These are phyloP conservation scores for Chalciporus sp. DNA, from an alignment of 1,284 basidiomycete species.

Conservation along the genomic window DNA sequence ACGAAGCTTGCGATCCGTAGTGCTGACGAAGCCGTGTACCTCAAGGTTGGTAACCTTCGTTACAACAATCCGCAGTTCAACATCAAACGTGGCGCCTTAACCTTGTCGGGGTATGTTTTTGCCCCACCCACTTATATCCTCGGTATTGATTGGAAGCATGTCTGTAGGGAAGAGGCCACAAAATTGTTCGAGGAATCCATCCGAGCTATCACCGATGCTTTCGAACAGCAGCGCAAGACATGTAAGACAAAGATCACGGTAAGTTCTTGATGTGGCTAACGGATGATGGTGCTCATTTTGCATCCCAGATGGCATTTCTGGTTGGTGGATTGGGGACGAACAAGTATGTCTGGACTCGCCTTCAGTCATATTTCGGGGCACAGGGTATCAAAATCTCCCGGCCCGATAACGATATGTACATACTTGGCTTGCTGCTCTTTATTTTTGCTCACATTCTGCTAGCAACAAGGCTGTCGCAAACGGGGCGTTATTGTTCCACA, in stretches of 20 bases:
- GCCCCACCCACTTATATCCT: conserved; percentile 15
- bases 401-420: conserved; percentile 2
- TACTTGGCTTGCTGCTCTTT: neutral
- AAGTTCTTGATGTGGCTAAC: neutral
- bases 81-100: conserved; percentile 40
- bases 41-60: conserved; percentile 40
- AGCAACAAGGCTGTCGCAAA: conserved; percentile 8
- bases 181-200: conserved; percentile 43
- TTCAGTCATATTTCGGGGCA: neutral
- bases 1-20: conserved; percentile 41
- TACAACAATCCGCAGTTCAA: conserved; percentile 36
- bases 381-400: neutral
- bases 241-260: conserved; percentile 25
- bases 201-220: conserved; percentile 33
- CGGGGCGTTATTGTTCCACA: conserved; percentile 2
- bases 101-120: conserved; percentile 35
- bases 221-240: conserved; percentile 32
- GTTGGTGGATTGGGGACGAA: conserved; percentile 36
- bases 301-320: conserved; percentile 36
- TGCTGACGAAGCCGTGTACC: conserved; percentile 32
- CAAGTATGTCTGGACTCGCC: neutral
- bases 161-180: conserved; percentile 32
- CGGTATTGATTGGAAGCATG: conserved; percentile 1
- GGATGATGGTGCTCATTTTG: neutral
- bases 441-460: neutral